Evolutionary conservation across 768 basidiomycete species (phyloP).

Genomic region (Podaxis sp.): DNA sequence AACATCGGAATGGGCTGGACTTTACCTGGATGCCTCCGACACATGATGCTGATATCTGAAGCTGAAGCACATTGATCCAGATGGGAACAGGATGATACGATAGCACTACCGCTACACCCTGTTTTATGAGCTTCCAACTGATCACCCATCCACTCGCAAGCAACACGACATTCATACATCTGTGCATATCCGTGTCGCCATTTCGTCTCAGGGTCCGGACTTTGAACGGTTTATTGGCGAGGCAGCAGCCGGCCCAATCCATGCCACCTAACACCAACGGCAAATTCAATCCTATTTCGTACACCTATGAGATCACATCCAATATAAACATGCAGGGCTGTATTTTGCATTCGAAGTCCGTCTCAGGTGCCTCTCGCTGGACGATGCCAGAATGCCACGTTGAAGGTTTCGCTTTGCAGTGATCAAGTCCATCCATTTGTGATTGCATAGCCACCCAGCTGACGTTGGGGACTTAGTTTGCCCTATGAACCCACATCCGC

Average conservation of each 20-base stretch:
- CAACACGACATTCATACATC: not conserved
- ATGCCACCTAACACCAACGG: not conserved
- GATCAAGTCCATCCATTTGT: no score
- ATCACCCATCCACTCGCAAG: not conserved
- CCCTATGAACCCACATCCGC: no score
- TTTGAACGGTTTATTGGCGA: not conserved
- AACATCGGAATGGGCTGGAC: not conserved
- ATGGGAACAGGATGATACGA: not conserved
- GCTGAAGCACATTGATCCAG: not conserved
- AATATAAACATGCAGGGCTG: slow-evolving; percentile 9
- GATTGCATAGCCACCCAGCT: no score
- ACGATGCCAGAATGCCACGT: not conserved
- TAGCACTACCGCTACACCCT: no score
- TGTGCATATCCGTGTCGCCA: not conserved
- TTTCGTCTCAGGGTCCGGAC: not conserved
- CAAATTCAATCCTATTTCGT: not conserved
- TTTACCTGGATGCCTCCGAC: not conserved
- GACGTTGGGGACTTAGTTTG: no score
- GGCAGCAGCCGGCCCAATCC: not conserved
- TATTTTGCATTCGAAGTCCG: not conserved
- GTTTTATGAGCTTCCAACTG: no score
- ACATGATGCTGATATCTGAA: not conserved
- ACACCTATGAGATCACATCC: slow-evolving; percentile 11
- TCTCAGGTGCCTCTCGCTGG: not conserved
- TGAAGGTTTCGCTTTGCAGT: not conserved